phyloP scores from a whole-genome alignment of 1,284 basidiomycete species.

The Naganishia sp. region DNA sequence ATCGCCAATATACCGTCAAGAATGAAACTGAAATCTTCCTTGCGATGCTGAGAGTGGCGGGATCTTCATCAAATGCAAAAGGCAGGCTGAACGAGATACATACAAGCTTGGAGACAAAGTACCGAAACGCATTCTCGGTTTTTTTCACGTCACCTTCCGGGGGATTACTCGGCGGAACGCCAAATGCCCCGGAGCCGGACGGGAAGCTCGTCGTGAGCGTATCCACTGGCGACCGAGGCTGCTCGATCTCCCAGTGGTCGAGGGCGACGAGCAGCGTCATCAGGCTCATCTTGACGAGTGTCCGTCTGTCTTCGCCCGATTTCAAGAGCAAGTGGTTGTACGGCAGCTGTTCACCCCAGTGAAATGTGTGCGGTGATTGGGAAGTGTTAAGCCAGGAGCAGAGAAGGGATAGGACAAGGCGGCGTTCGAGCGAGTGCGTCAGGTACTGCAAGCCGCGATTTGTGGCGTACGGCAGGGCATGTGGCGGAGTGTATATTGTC shows the following conservation, averaged over 20 bases:
- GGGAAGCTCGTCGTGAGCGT: not conserved
- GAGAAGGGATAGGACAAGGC: slow-evolving; percentile 79
- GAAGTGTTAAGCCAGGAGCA: slow-evolving; percentile 89
- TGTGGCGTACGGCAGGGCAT: slow-evolving; percentile 67
- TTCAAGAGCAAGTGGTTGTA: slow-evolving; percentile 90
- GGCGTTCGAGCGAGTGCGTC: slow-evolving; percentile 73
- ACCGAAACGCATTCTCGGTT: slow-evolving; percentile 83
- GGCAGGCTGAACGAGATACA: slow-evolving; percentile 41
- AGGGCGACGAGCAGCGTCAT: slow-evolving; percentile 74
- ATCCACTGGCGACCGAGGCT: slow-evolving; percentile 43
- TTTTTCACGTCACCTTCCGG: slow-evolving; percentile 39
- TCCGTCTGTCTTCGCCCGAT: slow-evolving; percentile 69
- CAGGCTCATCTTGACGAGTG: slow-evolving; percentile 69
- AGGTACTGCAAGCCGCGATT: slow-evolving; percentile 74
- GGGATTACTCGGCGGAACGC: slow-evolving; percentile 34
- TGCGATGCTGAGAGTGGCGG: slow-evolving; percentile 67
- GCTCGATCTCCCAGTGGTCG: slow-evolving; percentile 76
- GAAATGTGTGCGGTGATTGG: slow-evolving; percentile 60
- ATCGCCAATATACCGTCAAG: slow-evolving; percentile 70
- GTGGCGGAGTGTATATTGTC: slow-evolving; percentile 78
- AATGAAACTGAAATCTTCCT: slow-evolving; percentile 81
- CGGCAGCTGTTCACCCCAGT: slow-evolving; percentile 60
- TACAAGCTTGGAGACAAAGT: slow-evolving; percentile 83
- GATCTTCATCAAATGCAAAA: not conserved
- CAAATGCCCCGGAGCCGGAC: slow-evolving; percentile 55